phyloP scores from a whole-genome alignment of 805 yeast species.

The Spathaspora arborariae region DNA sequence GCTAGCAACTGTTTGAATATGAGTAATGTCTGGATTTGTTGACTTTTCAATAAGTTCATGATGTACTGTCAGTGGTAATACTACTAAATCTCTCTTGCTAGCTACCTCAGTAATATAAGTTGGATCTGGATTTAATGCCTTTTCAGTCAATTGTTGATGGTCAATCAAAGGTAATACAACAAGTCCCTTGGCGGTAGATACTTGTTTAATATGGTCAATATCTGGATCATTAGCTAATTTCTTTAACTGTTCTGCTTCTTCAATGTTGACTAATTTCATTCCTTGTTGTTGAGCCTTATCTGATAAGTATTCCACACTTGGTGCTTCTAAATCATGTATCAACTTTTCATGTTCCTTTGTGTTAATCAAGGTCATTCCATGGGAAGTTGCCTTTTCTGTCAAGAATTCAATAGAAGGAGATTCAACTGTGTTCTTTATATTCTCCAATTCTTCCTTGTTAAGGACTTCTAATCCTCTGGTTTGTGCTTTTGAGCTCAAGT shows the following conservation, averaged over 20 bases:
- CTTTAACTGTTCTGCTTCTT: conserved; percentile 13
- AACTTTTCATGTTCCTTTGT: conserved; percentile 8
- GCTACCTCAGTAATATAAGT: conserved; percentile 20
- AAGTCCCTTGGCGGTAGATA: neutral
- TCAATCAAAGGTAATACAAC: conserved; percentile 10
- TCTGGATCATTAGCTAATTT: conserved; percentile 28
- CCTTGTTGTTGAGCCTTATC: conserved; percentile 12
- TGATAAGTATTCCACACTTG: conserved; percentile 10
- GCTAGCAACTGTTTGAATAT: conserved; percentile 15
- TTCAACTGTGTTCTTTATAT: conserved; percentile 13
- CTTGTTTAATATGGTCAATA: conserved; percentile 1
- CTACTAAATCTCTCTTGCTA: conserved; percentile 17
- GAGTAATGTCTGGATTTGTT: conserved; percentile 23
- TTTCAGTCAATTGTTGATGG: conserved; percentile 23
- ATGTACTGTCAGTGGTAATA: conserved; percentile 27
- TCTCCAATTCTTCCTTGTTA: conserved; percentile 7
- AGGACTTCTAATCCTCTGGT: conserved; percentile 3
- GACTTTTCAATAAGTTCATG: conserved; percentile 26
- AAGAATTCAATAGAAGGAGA: conserved; percentile 17
- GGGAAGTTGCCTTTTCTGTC: neutral
- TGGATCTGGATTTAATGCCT: conserved; percentile 15
- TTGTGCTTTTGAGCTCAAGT: conserved; percentile 8
- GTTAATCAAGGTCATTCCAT: conserved; percentile 7
- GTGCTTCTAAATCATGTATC: conserved; percentile 3
- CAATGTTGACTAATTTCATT: conserved; percentile 11